Evolutionary conservation across 2,329 filamentous ascomycete genomes (phyloP).

Genomic region (Aspergillus sp.): DNA sequence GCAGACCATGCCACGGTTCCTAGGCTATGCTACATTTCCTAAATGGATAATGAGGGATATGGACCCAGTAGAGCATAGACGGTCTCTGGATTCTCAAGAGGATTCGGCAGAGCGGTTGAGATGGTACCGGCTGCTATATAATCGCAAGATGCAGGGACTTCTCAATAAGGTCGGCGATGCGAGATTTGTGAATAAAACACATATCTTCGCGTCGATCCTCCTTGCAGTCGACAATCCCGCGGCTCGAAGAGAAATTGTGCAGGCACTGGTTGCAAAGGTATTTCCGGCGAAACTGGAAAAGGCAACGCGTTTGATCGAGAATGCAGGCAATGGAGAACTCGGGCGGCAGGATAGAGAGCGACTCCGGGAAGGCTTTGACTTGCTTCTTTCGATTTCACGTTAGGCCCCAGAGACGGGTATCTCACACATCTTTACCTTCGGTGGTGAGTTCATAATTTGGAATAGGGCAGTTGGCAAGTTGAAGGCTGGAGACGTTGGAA

Average conservation of each 20-base stretch:
- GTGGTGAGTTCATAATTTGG: background rate
- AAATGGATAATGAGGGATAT: slow-evolving; percentile 2
- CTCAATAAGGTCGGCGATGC: background rate
- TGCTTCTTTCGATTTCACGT: background rate
- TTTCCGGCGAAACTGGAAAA: background rate
- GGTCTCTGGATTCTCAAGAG: background rate
- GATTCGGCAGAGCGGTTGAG: background rate
- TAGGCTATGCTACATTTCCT: slow-evolving; percentile 4
- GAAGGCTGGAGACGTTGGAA: background rate
- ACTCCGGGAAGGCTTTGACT: background rate
- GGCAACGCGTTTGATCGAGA: background rate
- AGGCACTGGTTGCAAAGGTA: background rate
- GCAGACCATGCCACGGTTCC: slow-evolving; percentile 8
- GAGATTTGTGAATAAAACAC: background rate
- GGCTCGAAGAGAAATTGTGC: background rate
- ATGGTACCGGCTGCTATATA: slow-evolving; percentile 2
- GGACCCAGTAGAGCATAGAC: background rate
- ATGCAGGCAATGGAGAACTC: background rate
- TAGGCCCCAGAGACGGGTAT: background rate
- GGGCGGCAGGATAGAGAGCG: background rate
- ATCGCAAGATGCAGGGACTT: slow-evolving; percentile 4
- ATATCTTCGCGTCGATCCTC: background rate
- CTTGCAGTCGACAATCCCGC: background rate
- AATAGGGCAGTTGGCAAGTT: background rate
- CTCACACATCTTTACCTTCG: background rate